These are phyloP conservation scores for Carallia pectinifolia DNA, from an alignment of 345 rosid species.

Conservation along the genomic window DNA sequence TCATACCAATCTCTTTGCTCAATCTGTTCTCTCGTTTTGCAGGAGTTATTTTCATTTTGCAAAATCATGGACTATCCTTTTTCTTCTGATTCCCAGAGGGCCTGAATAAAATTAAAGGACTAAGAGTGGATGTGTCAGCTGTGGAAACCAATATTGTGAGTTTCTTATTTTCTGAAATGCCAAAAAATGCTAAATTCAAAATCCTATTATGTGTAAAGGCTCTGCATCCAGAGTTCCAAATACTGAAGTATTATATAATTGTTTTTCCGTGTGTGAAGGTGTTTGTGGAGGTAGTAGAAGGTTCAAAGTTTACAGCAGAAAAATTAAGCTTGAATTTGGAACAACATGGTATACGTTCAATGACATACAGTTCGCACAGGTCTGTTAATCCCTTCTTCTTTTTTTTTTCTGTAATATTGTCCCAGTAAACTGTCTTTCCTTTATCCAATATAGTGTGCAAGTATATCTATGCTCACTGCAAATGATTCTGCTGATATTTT, in stretches of 20 bases:
- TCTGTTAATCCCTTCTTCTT: conserved; percentile 19
- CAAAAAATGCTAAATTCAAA: neutral
- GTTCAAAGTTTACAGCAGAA: conserved; percentile 47
- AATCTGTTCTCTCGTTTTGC: neutral
- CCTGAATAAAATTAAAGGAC: conserved; percentile 63
- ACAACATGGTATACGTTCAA: conserved; percentile 61
- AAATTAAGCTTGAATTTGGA: conserved; percentile 61
- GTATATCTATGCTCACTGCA: neutral
- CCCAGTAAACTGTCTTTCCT: neutral
- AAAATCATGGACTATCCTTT: conserved; percentile 2
- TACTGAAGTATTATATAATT: no score
- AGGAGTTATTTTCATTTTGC: neutral
- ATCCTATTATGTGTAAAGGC: no score
- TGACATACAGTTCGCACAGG: conserved; percentile 61
- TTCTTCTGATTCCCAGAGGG: conserved; percentile 43
- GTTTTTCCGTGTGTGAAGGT: conserved; percentile 38
- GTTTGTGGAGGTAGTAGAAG: conserved; percentile 51
- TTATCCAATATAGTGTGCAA: neutral
- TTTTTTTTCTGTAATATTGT: neutral
- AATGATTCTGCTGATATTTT: no score
- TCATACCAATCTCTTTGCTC: neutral
- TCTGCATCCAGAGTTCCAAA: no score
- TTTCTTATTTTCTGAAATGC: conserved; percentile 9
- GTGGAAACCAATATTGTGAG: conserved; percentile 94
- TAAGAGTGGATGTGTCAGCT: conserved; percentile 57